Evolutionary conservation across 805 yeast species (phyloP).

Genomic region (Cyberlindnera maritima): DNA sequence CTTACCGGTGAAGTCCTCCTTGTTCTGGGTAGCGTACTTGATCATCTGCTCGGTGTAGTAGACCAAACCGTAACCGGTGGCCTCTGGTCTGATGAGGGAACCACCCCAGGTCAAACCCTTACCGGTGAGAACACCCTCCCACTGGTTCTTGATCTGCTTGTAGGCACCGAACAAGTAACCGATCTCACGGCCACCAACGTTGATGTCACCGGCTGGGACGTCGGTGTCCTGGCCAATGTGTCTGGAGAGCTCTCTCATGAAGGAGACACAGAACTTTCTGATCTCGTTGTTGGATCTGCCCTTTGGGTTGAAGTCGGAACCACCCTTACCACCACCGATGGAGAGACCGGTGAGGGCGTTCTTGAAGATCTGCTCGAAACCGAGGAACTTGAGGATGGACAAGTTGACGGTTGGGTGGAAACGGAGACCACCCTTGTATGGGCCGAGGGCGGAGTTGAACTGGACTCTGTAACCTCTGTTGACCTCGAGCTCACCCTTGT

Average conservation of each 20-base stretch:
- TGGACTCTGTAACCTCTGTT: conserved; percentile 98
- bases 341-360: conserved; percentile 94
- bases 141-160: conserved; percentile 85
- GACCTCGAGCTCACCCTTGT: conserved; percentile 85
- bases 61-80: conserved; percentile 97
- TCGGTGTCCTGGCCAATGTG: conserved; percentile 97
- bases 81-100: conserved; percentile 97
- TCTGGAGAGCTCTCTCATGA: conserved; percentile 93
- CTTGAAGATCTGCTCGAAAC: conserved; percentile 98
- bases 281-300: conserved; percentile 90
- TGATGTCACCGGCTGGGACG: conserved; percentile 99
- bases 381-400: conserved; percentile 92
- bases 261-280: conserved; percentile 93
- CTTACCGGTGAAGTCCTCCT: conserved; percentile 89
- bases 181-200: conserved; percentile 81
- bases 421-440: conserved; percentile 98
- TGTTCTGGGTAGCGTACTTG: conserved; percentile 85
- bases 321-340: conserved; percentile 99
- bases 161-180: conserved; percentile 94
- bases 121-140: conserved; percentile 98
- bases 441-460: conserved; percentile 97
- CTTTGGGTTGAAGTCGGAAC: conserved; percentile 97
- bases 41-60: conserved; percentile 98
- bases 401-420: conserved; percentile 97
- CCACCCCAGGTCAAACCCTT: conserved; percentile 99